Evolutionary conservation across 805 yeast genomes (phyloP).

Genomic region (Candida maltosa): DNA sequence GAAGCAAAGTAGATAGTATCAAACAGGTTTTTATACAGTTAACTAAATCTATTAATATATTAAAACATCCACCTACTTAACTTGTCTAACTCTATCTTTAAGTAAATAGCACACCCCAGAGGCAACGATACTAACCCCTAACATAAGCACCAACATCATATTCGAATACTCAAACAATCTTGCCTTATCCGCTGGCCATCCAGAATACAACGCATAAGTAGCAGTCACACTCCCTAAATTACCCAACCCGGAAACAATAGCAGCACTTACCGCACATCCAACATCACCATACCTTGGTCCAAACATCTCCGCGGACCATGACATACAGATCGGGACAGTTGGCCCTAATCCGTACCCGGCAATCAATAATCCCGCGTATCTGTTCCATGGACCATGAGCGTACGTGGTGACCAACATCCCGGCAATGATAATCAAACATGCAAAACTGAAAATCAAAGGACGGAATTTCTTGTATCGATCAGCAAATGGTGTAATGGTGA

Average conservation of each 20-base stretch:
- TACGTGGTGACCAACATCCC: conserved; percentile 77
- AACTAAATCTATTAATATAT: too few relatives aligned
- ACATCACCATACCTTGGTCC: conserved; percentile 72
- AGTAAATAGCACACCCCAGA: conserved; percentile 30
- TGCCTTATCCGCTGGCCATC: conserved; percentile 78
- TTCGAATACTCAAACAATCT: conserved; percentile 66
- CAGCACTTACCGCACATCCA: conserved; percentile 80
- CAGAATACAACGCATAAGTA: conserved; percentile 79
- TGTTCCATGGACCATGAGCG: conserved; percentile 70
- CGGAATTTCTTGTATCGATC: conserved; percentile 62
- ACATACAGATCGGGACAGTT: conserved; percentile 85
- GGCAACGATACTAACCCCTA: conserved; percentile 66
- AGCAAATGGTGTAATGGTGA: conserved; percentile 75
- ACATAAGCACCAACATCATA: conserved; percentile 78
- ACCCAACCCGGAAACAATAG: conserved; percentile 82
- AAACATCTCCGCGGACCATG: conserved; percentile 77
- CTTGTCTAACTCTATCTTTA: conserved; percentile 29
- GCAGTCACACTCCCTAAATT: conserved; percentile 83
- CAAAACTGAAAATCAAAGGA: conserved; percentile 57
- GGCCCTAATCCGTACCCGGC: conserved; percentile 90
- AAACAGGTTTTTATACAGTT: too few relatives aligned
- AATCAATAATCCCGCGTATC: conserved; percentile 76
- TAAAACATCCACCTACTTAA: too few relatives aligned
- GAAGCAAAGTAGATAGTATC: too few relatives aligned
- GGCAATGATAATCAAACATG: conserved; percentile 64